A percentile compares a stretch with the other conserved stretches of the same genome.
phyloP scores from a whole-genome alignment of 805 yeast species.

The Metschnikowia drakensbergensis region DNA sequence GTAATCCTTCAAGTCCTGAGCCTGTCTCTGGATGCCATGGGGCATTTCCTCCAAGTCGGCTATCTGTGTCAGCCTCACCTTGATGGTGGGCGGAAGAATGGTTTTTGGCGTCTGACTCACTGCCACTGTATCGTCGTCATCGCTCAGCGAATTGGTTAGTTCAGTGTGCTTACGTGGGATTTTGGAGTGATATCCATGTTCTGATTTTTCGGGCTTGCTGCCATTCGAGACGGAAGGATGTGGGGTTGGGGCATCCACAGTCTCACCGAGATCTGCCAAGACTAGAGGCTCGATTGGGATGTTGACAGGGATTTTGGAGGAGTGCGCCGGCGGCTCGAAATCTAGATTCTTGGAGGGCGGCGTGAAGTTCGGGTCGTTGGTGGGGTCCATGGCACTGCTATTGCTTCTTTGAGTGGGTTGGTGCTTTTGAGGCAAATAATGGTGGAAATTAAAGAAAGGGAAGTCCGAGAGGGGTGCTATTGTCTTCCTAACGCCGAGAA shows the following conservation, averaged over 20 bases:
- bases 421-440: no score
- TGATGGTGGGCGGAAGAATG: constrained; percentile 40
- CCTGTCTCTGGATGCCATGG: constrained; percentile 87
- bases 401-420: not conserved
- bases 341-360: constrained; percentile 73
- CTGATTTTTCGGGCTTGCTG: constrained; percentile 10
- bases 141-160: constrained; percentile 45
- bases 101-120: constrained; percentile 9
- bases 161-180: constrained; percentile 59
- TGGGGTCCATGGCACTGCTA: constrained; percentile 70
- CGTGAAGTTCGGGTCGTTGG: constrained; percentile 82
- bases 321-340: constrained; percentile 61
- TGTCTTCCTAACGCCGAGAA: constrained; percentile 1
- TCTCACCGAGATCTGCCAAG: constrained; percentile 66
- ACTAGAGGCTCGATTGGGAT: constrained; percentile 70
- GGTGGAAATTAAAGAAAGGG: not conserved
- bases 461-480: not conserved
- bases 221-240: constrained; percentile 35
- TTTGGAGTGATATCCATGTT: constrained; percentile 27
- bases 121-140: constrained; percentile 22
- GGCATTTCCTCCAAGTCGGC: constrained; percentile 98
- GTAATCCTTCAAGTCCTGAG: constrained; percentile 64
- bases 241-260: constrained; percentile 71
- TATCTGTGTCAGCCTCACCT: constrained; percentile 56
- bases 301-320: constrained; percentile 65